Evolutionary conservation across 2,329 filamentous ascomycete species (phyloP).

Genomic region (Trichoderma aggressivum): DNA sequence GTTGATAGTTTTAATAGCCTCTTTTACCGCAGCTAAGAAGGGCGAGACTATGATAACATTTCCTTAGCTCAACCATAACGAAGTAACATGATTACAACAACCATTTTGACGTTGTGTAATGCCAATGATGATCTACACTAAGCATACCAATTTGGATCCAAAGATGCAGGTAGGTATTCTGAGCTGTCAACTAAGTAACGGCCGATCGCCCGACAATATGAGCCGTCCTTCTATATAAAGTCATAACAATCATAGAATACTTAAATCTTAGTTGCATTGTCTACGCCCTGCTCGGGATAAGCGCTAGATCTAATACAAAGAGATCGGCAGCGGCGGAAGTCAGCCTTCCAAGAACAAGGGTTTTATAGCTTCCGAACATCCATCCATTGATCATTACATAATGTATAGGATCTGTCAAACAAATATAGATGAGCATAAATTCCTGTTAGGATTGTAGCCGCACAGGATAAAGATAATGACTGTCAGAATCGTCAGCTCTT

Average conservation of each 20-base stretch:
- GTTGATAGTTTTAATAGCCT: background rate
- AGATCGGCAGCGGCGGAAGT: background rate
- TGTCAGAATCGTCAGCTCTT: background rate
- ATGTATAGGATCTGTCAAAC: background rate
- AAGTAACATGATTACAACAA: background rate
- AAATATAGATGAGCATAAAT: background rate
- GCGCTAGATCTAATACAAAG: background rate
- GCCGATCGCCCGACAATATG: background rate
- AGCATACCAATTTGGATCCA: background rate
- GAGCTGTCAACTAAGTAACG: background rate
- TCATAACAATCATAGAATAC: background rate
- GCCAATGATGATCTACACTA: background rate
- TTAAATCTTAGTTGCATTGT: background rate
- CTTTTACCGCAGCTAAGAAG: background rate
- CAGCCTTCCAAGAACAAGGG: background rate
- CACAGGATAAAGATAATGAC: background rate
- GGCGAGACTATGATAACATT: background rate
- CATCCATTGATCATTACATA: background rate
- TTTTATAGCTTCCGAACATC: background rate
- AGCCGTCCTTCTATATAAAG: background rate
- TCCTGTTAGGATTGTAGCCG: background rate
- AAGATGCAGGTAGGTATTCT: background rate
- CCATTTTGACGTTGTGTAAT: background rate
- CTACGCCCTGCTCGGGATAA: background rate
- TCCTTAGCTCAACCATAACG: accelerated